Base-by-base conservation (phyloP, 2,329 filamentous ascomycete genomes). In the Ophiostoma australiae region DNA sequence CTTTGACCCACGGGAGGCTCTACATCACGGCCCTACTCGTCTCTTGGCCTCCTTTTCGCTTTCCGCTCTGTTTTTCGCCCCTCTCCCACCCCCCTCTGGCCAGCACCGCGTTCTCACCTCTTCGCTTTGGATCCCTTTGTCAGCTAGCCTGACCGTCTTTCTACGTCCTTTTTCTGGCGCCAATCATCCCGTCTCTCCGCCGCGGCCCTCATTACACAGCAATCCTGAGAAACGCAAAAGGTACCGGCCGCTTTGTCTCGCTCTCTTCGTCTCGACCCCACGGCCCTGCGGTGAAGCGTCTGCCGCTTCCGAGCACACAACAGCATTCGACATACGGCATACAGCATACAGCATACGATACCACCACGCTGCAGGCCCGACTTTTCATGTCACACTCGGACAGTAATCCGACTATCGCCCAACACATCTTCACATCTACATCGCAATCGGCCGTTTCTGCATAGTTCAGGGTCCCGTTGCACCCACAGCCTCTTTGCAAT, bases 401-500 rank as follows among this genome's bases (percentile, higher is more conserved):
- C 58, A 11, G 11, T 63, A 17, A 33, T 17, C 27, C 11, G 13
- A 63, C 37, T 67, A 6, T 48, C 61, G 41, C 41, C 65, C 44
- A 41, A 17, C 69, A 41, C 37, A 48, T 48, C 44, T 48, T 17
- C 20, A 48, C n/a, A 20, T n/a, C 44, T 48, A 48, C 27, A 33
- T 20, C 23, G 6, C 27, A 63, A 63, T 63, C 27, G 27, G 58
- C 58, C 27, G 23, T 15, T 20, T 39, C n/a, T 23, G 41, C 41
- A 48, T n/a, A 35, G 15, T 66, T 35, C 8, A 65, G 61, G 31
- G n/a, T 41, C 37, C 65, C 20, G 15, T 41, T 10, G 35, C 33
- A 39, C 65, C 39, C 37, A 31, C 39, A 20, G 17, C 4, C 37
- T 20, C 13, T 15, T 27, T 23, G 31, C 69, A 20, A 78, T 71